These are phyloP conservation scores for Calocera viscosa DNA, from an alignment of 768 basidiomycete species.

Conservation along the genomic window DNA sequence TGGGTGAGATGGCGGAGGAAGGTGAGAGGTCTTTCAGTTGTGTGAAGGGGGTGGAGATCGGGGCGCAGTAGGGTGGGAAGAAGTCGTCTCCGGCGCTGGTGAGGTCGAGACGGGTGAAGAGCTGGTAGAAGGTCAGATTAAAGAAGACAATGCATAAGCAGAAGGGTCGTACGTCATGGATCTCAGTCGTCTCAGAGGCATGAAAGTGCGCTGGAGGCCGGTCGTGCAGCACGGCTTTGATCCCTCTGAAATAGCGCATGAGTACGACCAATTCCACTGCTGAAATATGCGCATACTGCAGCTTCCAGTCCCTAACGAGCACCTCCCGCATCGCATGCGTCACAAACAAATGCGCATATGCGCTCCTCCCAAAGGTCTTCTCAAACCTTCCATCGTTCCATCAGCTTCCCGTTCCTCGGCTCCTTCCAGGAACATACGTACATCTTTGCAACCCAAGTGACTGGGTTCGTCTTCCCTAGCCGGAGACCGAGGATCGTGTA, in stretches of 20 bases:
- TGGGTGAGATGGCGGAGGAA: conserved; percentile 27
- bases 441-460: conserved; percentile 68
- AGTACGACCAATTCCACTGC: conserved; percentile 9
- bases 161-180: conserved; percentile 51
- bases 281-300: conserved; percentile 43
- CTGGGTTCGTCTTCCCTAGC: conserved; percentile 50
- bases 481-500: conserved; percentile 82
- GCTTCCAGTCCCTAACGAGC: conserved; percentile 57
- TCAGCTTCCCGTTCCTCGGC: not conserved
- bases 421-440: conserved; percentile 34
- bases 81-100: conserved; percentile 32
- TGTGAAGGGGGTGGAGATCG: conserved; percentile 56
- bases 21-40: conserved; percentile 27
- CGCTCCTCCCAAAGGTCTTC: conserved; percentile 56
- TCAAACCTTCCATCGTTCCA: conserved; percentile 54
- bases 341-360: conserved; percentile 88
- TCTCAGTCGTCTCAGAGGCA: conserved; percentile 51
- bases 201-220: conserved; percentile 81
- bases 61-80: conserved; percentile 39
- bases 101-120: conserved; percentile 23
- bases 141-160: conserved; percentile 17
- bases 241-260: conserved; percentile 42
- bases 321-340: conserved; percentile 72
- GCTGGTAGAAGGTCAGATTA: conserved; percentile 21
- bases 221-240: conserved; percentile 71